These are phyloP conservation scores for Phlegmacium glaucopus DNA, from an alignment of 768 basidiomycete species.

Conservation along the genomic window DNA sequence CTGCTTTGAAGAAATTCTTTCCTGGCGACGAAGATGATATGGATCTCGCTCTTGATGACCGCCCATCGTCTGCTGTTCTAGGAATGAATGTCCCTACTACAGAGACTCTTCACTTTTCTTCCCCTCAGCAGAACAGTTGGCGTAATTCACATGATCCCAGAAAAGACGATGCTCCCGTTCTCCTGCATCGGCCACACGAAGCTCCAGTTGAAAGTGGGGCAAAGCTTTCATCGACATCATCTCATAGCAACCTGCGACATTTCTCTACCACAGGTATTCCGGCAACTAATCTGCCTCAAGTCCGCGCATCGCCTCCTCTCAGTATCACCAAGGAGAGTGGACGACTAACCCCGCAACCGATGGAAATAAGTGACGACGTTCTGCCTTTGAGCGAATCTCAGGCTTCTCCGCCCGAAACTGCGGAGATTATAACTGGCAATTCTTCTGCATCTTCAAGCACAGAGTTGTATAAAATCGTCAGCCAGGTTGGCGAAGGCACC, in stretches of 20 bases:
- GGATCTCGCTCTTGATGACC: slow-evolving; percentile 26
- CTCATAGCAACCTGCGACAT: no score
- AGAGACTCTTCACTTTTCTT: no score
- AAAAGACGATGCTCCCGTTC: no score
- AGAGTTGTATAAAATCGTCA: slow-evolving; percentile 82
- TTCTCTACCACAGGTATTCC: no score
- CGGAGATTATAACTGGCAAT: slow-evolving; percentile 11
- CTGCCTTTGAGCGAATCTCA: slow-evolving; percentile 10
- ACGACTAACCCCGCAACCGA: slow-evolving; percentile 9
- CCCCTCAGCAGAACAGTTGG: no score
- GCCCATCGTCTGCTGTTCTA: not conserved
- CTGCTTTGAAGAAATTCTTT: slow-evolving; percentile 75
- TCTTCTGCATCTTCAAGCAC: slow-evolving; percentile 23
- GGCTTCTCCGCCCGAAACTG: slow-evolving; percentile 10
- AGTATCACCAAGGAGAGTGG: not conserved
- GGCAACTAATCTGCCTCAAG: no score
- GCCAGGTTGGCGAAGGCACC: slow-evolving; percentile 96
- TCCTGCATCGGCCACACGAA: no score
- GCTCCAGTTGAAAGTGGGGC: no score
- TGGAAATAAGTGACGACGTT: slow-evolving; percentile 1
- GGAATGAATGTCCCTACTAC: not conserved
- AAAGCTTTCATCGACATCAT: no score
- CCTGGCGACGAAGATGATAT: slow-evolving; percentile 79
- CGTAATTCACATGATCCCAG: no score
- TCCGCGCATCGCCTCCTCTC: no score